These are phyloP conservation scores for Cladochytrium replicatum DNA, from an alignment of 192 early-diverging fungal species.

Conservation along the genomic window DNA sequence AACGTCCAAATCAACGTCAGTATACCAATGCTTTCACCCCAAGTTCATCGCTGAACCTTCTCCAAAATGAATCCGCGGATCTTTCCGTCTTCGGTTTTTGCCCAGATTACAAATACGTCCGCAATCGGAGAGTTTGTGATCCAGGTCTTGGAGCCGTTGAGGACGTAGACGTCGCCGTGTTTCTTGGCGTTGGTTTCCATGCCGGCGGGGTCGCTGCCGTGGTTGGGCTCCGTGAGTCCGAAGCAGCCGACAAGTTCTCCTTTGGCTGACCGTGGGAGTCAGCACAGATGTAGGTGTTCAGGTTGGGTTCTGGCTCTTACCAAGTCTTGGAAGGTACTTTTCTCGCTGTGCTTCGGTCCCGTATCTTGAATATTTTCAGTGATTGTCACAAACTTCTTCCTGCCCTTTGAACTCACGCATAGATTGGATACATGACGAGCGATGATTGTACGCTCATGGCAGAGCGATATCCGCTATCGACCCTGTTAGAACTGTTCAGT, in stretches of 20 bases:
- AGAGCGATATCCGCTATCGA: constrained; percentile 93
- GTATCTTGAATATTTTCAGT: constrained; percentile 42
- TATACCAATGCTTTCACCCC: neutral
- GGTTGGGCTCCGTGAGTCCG: constrained; percentile 96
- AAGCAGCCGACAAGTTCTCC: constrained; percentile 87
- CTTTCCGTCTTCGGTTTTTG: constrained; percentile 71
- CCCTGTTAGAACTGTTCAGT: no score
- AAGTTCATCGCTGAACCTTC: no score
- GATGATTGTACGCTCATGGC: constrained; percentile 98
- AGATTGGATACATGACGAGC: constrained; percentile 95
- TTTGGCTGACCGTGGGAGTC: constrained; percentile 38
- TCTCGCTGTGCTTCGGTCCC: constrained; percentile 79
- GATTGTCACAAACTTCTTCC: neutral
- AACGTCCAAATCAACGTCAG: constrained; percentile 6
- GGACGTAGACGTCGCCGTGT: constrained; percentile 54
- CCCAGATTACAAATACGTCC: constrained; percentile 95
- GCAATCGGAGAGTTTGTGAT: constrained; percentile 98
- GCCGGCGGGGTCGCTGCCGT: constrained; percentile 84
- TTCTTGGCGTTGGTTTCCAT: constrained; percentile 87
- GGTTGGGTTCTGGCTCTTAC: constrained; percentile 25
- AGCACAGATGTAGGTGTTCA: neutral
- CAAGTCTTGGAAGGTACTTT: constrained; percentile 82
- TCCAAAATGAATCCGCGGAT: constrained; percentile 95
- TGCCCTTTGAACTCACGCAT: constrained; percentile 62
- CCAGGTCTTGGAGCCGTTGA: constrained; percentile 95